phyloP scores from a whole-genome alignment of 108 stramenopile genomes.

The Cyclotella cryptica region DNA sequence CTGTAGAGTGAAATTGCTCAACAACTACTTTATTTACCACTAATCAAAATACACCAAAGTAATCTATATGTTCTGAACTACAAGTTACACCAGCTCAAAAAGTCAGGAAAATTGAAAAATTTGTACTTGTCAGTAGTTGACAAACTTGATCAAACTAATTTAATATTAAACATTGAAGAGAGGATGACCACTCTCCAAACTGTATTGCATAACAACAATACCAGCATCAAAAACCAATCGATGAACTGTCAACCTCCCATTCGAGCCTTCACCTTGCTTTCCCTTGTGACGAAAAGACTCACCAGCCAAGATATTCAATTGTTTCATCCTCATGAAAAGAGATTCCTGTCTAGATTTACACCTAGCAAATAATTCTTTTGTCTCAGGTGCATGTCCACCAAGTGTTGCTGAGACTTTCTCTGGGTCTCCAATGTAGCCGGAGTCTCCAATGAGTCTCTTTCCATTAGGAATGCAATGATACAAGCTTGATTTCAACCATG shows the following conservation, averaged over 20 bases:
- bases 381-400: too few relatives aligned
- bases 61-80: too few relatives aligned
- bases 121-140: too few relatives aligned
- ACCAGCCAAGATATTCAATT: conserved; percentile 22
- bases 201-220: conserved; percentile 39
- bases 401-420: conserved; percentile 15
- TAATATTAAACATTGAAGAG: conserved; percentile 44
- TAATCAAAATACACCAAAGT: too few relatives aligned
- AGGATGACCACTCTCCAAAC: conserved; percentile 38
- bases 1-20: too few relatives aligned
- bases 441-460: conserved; percentile 8
- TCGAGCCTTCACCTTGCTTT: conserved; percentile 17
- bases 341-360: conserved; percentile 47
- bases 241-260: conserved; percentile 3
- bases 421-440: conserved; percentile 7
- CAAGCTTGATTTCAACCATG: neutral
- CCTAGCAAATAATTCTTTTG: conserved; percentile 25
- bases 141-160: too few relatives aligned
- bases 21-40: too few relatives aligned
- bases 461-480: conserved; percentile 1
- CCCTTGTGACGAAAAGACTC: conserved; percentile 5
- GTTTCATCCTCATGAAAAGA: conserved; percentile 39
- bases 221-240: too few relatives aligned
- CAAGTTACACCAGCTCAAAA: too few relatives aligned
- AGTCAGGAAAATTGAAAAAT: too few relatives aligned